Evolutionary conservation across 1,284 basidiomycete species (phyloP).

Genomic region (Cryptococcus amylolentus): DNA sequence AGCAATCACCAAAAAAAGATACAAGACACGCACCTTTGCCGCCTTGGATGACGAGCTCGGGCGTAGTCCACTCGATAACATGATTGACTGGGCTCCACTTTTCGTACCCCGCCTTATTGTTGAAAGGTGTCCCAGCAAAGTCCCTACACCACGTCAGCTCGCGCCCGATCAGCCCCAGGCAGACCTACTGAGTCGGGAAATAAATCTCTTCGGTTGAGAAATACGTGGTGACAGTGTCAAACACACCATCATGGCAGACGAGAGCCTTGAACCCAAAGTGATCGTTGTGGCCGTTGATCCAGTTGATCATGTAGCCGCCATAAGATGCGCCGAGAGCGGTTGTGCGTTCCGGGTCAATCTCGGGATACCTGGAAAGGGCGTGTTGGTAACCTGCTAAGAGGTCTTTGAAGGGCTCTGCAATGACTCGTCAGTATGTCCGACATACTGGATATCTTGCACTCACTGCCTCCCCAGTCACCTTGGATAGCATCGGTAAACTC

Average conservation of each 20-base stretch:
- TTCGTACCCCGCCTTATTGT: constrained; percentile 36
- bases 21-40: constrained; percentile 56
- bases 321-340: constrained; percentile 58
- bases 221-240: constrained; percentile 58
- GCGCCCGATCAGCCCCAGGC: background rate
- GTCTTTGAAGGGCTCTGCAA: constrained; percentile 69
- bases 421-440: background rate
- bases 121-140: constrained; percentile 25
- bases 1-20: background rate
- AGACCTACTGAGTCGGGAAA: constrained; percentile 29
- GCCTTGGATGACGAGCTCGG: constrained; percentile 77
- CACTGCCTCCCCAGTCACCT: constrained; percentile 46
- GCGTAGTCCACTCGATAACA: constrained; percentile 78
- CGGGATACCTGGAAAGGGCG: constrained; percentile 65
- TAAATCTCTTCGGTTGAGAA: constrained; percentile 63
- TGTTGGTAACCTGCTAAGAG: constrained; percentile 71
- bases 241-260: constrained; percentile 80
- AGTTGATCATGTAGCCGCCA: constrained; percentile 60
- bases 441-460: constrained; percentile 5
- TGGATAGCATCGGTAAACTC: constrained; percentile 70
- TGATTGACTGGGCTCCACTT: constrained; percentile 64
- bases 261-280: constrained; percentile 77
- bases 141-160: constrained; percentile 15
- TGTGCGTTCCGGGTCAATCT: constrained; percentile 72
- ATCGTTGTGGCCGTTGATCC: constrained; percentile 90